Evolutionary conservation across 1,284 basidiomycete genomes (phyloP), one percentile per base, ranked within the genome.

Genomic region (Blastosporella zonata): DNA sequence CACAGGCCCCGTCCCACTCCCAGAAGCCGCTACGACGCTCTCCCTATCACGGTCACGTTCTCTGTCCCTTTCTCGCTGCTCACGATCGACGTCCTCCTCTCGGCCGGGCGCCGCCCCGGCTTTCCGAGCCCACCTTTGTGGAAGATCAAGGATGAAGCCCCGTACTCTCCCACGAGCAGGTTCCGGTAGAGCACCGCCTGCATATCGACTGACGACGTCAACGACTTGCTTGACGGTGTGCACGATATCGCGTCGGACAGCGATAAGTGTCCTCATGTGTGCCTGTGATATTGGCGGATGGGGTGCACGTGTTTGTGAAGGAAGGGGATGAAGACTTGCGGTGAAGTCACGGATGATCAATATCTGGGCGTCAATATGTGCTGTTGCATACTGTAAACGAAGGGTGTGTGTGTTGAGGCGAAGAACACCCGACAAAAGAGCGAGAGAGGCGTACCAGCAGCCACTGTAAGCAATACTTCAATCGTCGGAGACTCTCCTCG

Each of bases 391-490:
- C 87, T 92, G 44, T 2, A 37, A 20, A 15, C 33, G 20, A 40
- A 42, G 20, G 13, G n/a, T 47, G 37, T 42, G 23, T 21, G n/a
- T n/a, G n/a, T n/a, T n/a, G n/a, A 48, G 35, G 34, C 39, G 28
- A 37, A 5, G 20, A 12, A 31, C 12, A 3, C 12, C 2, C 12
- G 13, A 7, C 31, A 33, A 37, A 5, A 21, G 47, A 37, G 46
- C n/a, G 17, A 9, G 29, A 35, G 37, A 20, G 39, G 68, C 74
- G 27, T 40, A 91, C 90, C 71, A 88, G 84, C n/a, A 96, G 72
- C 91, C 91, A 94, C 51, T 91, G 83, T 28, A 95, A 67, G 67
- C 90, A 93, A 62, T 93, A 95, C 63, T 87, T 86, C 42, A 96
- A 68, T 46, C 86, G 77, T 54, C 89, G 78, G 87, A 95, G 90